phyloP scores from a whole-genome alignment of 2,329 filamentous ascomycete species.

The Fonsecaea erecta region DNA sequence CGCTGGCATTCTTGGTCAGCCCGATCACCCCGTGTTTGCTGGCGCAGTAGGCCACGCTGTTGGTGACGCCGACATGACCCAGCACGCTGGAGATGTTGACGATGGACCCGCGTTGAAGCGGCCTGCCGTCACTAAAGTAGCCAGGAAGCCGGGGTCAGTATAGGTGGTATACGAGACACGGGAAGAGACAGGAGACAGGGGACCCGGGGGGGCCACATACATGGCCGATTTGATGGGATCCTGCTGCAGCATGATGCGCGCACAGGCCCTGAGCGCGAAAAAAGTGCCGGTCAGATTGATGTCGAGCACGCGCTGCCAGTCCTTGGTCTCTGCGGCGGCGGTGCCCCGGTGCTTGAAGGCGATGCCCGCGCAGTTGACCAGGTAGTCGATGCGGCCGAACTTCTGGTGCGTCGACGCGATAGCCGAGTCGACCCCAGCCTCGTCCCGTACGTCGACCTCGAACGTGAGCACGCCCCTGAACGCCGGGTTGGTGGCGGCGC shows the following conservation, averaged over 20 bases:
- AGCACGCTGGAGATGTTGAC: constrained; percentile 41
- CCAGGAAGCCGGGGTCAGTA: too few species aligned
- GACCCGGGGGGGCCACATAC: not conserved
- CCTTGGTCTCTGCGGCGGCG: too few species aligned
- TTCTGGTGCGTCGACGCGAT: not conserved
- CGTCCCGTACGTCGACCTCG: not conserved
- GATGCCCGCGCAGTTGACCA: not conserved
- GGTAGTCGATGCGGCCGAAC: not conserved
- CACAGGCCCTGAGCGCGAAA: too few species aligned
- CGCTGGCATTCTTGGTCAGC: constrained; percentile 61
- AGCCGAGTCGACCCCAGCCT: not conserved
- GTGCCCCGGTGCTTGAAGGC: not conserved
- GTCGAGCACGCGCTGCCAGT: too few species aligned
- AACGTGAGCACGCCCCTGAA: not conserved
- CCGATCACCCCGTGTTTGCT: constrained; percentile 64
- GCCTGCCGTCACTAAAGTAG: too few species aligned
- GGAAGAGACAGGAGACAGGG: not conserved
- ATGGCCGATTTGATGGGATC: not conserved
- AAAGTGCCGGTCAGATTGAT: too few species aligned
- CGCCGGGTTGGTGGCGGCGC: not conserved
- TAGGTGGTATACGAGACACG: too few species aligned
- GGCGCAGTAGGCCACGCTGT: constrained; percentile 43
- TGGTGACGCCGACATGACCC: constrained; percentile 47
- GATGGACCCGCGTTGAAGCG: constrained; percentile 34
- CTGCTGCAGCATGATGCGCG: not conserved